These are phyloP conservation scores for Saraca asoca DNA, from an alignment of 331 rosid genomes.

Conservation along the genomic window DNA sequence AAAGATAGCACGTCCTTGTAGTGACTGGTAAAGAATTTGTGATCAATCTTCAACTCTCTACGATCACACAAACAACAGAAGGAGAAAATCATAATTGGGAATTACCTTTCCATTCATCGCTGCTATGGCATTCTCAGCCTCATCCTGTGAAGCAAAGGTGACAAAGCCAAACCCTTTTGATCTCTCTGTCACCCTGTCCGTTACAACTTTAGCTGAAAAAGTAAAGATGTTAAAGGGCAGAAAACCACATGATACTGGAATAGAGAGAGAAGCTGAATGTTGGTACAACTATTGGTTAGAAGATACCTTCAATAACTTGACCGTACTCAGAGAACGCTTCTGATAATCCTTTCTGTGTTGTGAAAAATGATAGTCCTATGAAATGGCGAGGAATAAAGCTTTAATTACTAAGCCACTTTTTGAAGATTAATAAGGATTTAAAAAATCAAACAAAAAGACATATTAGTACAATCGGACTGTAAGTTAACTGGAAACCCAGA, in stretches of 20 bases:
- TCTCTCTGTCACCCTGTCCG: constrained; percentile 67
- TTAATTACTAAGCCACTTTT: no score
- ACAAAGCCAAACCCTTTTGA: constrained; percentile 93
- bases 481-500: no score
- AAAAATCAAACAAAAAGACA: no score
- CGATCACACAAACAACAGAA: neutral
- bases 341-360: constrained; percentile 66
- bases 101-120: constrained; percentile 85
- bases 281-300: constrained; percentile 22
- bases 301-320: constrained; percentile 85
- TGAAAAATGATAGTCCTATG: constrained; percentile 72
- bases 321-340: constrained; percentile 79
- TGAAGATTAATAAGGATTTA: neutral
- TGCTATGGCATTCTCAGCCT: constrained; percentile 69
- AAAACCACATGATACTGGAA: constrained; percentile 19
- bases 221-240: constrained; percentile 32
- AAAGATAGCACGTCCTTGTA: constrained; percentile 78
- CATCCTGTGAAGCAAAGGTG: constrained; percentile 81
- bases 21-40: constrained; percentile 52
- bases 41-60: constrained; percentile 22
- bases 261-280: constrained; percentile 14
- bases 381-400: constrained; percentile 19
- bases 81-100: neutral
- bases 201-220: constrained; percentile 73
- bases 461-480: no score